A percentile compares a stretch with the other conserved stretches of the same genome.
Evolutionary conservation across 2,329 filamentous ascomycete species (phyloP).

Genomic region (Penicillium nordicum): DNA sequence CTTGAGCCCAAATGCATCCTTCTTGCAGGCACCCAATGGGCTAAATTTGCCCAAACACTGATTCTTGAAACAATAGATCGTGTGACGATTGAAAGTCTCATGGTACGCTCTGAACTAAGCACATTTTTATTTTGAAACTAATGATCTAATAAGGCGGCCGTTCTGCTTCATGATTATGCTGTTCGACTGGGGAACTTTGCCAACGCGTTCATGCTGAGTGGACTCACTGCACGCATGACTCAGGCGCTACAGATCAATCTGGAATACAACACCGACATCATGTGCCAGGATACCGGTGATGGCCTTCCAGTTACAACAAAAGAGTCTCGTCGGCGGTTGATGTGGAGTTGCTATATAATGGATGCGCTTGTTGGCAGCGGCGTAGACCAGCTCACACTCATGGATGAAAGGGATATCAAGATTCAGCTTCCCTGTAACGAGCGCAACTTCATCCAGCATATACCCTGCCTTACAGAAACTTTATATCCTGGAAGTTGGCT

Average conservation of each 20-base stretch:
- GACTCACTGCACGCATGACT: constrained; percentile 29
- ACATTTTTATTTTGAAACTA: neutral
- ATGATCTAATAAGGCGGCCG: constrained; percentile 13
- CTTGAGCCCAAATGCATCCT: constrained; percentile 15
- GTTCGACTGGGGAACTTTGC: constrained; percentile 32
- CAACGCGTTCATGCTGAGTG: constrained; percentile 33
- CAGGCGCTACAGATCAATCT: constrained; percentile 33
- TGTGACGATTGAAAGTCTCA: constrained; percentile 24
- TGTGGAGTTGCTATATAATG: constrained; percentile 34
- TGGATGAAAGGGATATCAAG: constrained; percentile 30
- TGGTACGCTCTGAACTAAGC: constrained; percentile 6
- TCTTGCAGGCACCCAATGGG: constrained; percentile 18
- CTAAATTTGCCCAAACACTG: constrained; percentile 16
- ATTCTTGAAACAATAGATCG: constrained; percentile 21
- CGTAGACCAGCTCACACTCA: constrained; percentile 30
- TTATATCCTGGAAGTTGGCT: constrained; percentile 19
- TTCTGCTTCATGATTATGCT: constrained; percentile 32
- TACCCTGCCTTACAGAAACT: constrained; percentile 29
- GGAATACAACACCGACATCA: constrained; percentile 31
- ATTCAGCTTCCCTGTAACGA: constrained; percentile 34
- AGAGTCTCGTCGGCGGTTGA: constrained; percentile 29
- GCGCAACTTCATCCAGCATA: constrained; percentile 29
- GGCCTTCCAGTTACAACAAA: constrained; percentile 21
- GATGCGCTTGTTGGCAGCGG: constrained; percentile 31
- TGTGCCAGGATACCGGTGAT: constrained; percentile 21